Conservation (phyloP, 2,329 filamentous ascomycete genomes). For the Plectosphaerella sp. region DNA sequence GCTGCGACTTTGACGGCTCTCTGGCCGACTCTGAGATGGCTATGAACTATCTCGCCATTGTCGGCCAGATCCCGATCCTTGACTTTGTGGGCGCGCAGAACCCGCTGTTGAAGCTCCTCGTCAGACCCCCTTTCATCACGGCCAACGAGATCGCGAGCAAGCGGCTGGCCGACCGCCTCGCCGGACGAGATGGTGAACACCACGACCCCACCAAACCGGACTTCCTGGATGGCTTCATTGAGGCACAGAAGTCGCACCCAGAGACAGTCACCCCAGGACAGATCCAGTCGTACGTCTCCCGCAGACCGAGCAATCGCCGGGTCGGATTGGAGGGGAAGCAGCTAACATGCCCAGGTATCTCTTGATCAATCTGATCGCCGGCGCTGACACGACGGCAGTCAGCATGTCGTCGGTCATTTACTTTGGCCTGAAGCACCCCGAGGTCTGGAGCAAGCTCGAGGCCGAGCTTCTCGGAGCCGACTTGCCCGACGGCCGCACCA, state of each 20-base stretch:
- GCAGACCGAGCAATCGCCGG: too few relatives aligned
- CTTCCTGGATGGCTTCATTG: constrained; percentile 27
- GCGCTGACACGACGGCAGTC: constrained; percentile 56
- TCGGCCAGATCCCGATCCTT: constrained; percentile 46
- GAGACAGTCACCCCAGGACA: constrained; percentile 19
- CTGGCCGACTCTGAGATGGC: constrained; percentile 46
- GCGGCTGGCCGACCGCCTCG: constrained; percentile 9
- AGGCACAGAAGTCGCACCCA: constrained; percentile 25
- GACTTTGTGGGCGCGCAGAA: constrained; percentile 44
- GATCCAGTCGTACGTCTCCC: background rate
- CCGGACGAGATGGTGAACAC: constrained; percentile 5
- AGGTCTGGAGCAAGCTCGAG: constrained; percentile 32
- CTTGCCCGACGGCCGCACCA: constrained; percentile 23
- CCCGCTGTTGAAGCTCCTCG: constrained; percentile 32
- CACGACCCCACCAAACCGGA: constrained; percentile 15
- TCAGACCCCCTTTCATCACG: background rate
- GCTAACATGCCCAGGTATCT: background rate
- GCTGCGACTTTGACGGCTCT: constrained; percentile 42
- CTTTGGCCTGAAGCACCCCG: constrained; percentile 38
- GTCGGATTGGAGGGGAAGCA: constrained; percentile 21
- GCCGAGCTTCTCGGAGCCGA: constrained; percentile 39
- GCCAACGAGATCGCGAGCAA: background rate
- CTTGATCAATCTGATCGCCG: constrained; percentile 34
- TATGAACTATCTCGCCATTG: constrained; percentile 38
- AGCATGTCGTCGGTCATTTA: constrained; percentile 55